Conservation (phyloP, 2,329 filamentous ascomycete genomes). For the Dothiorella sarmentorum region DNA sequence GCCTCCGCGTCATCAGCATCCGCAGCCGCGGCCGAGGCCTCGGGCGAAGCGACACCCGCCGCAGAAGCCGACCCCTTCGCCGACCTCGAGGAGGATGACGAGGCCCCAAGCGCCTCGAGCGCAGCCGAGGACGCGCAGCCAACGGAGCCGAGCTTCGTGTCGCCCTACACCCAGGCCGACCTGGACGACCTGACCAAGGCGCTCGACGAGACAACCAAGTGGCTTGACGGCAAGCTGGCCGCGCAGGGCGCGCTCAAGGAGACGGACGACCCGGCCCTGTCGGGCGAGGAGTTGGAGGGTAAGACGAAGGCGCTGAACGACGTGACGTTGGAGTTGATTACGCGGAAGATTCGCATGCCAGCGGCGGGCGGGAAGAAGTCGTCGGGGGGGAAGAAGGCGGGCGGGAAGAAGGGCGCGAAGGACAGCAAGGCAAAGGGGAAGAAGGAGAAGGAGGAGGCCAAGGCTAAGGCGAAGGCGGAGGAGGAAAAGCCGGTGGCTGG, state of each 20-base stretch:
- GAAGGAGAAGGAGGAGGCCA: constrained; percentile 36
- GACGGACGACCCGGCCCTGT: constrained; percentile 71
- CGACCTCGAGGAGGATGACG: constrained; percentile 65
- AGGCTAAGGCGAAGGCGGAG: constrained; percentile 32
- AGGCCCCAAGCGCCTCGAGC: constrained; percentile 42
- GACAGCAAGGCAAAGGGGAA: constrained; percentile 33
- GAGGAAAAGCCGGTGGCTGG: not conserved
- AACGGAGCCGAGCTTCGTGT: constrained; percentile 59
- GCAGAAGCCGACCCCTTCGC: not conserved
- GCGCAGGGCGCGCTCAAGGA: constrained; percentile 67
- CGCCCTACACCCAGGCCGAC: constrained; percentile 71
- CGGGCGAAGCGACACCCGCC: too few species aligned
- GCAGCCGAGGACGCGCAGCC: constrained; percentile 29
- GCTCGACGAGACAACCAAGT: constrained; percentile 61
- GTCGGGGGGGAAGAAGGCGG: constrained; percentile 21
- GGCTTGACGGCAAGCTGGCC: constrained; percentile 70
- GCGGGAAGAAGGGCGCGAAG: constrained; percentile 42
- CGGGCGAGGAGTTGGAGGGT: constrained; percentile 66
- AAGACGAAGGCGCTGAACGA: constrained; percentile 71
- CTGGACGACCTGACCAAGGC: constrained; percentile 61
- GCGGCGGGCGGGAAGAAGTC: constrained; percentile 31
- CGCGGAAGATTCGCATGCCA: constrained; percentile 58
- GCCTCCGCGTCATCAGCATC: constrained; percentile 49
- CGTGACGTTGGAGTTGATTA: constrained; percentile 65
- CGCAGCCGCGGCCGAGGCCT: constrained; percentile 35